Conservation (phyloP, 2,329 filamentous ascomycete species). For the Aspergillus bombycis region DNA sequence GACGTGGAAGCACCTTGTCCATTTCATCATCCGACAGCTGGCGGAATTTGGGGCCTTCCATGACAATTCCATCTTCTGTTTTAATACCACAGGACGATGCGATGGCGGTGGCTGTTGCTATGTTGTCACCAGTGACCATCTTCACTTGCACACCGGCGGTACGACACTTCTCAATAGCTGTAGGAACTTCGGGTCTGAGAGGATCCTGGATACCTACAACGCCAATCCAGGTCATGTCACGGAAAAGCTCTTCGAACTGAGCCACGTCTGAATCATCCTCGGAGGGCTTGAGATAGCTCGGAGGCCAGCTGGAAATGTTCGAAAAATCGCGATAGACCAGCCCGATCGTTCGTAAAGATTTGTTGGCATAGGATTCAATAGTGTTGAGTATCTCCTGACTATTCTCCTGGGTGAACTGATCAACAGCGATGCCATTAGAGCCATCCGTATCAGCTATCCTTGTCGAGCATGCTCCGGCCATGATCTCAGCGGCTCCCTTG, state of each 20-base stretch:
- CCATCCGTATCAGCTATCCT: conserved; percentile 37
- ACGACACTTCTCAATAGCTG: conserved; percentile 69
- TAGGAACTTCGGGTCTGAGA: conserved; percentile 67
- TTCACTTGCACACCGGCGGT: conserved; percentile 71
- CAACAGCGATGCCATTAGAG: conserved; percentile 26
- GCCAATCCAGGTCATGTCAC: conserved; percentile 72
- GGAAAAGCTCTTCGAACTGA: conserved; percentile 69
- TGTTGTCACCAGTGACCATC: conserved; percentile 74
- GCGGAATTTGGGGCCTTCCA: conserved; percentile 71
- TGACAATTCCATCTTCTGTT: conserved; percentile 60
- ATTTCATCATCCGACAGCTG: conserved; percentile 63
- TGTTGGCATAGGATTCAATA: conserved; percentile 47
- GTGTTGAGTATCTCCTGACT: conserved; percentile 32
- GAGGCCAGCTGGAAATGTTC: conserved; percentile 70
- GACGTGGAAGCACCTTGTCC: conserved; percentile 59
- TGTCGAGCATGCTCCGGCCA: conserved; percentile 42
- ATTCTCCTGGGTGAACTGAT: conserved; percentile 30
- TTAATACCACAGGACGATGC: conserved; percentile 73
- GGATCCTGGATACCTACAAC: conserved; percentile 77
- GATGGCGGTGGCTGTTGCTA: conserved; percentile 73
- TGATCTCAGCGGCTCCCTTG: conserved; percentile 53
- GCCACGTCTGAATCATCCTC: conserved; percentile 66
- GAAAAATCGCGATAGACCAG: conserved; percentile 74
- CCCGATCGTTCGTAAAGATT: conserved; percentile 75
- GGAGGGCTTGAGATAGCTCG: conserved; percentile 55